A percentile compares a stretch with the other conserved stretches of the same genome.
Conservation (phyloP, 2,329 filamentous ascomycete genomes). For the Fusarium foetens region DNA sequence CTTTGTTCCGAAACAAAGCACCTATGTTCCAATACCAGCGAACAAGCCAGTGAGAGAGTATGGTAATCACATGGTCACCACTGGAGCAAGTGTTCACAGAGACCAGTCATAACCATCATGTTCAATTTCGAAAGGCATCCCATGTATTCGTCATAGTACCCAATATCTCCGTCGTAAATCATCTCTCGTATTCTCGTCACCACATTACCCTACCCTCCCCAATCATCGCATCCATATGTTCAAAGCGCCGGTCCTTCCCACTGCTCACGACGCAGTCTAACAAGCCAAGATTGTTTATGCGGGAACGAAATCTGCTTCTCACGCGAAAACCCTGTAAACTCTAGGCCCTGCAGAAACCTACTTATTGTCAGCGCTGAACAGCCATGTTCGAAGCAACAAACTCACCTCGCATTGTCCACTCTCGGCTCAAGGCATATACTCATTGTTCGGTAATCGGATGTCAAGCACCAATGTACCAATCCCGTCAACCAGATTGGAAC, state of each 20-base stretch:
- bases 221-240: neutral
- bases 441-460: conserved; percentile 82
- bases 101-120: accelerated
- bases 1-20: neutral
- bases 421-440: conserved; percentile 87
- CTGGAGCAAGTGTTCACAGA: accelerated
- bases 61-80: neutral
- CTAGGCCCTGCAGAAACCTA: conserved; percentile 68
- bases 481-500: conserved; percentile 85
- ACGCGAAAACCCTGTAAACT: conserved; percentile 82
- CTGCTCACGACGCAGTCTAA: conserved; percentile 80
- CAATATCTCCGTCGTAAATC: conserved; percentile 11
- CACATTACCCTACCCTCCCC: neutral
- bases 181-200: conserved; percentile 29
- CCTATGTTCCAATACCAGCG: too few species aligned
- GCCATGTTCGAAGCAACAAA: accelerated
- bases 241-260: conserved; percentile 78
- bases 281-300: conserved; percentile 91
- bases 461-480: conserved; percentile 86
- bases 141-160: neutral
- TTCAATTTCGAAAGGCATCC: neutral
- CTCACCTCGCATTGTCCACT: conserved; percentile 89
- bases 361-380: neutral
- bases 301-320: conserved; percentile 88
- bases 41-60: too few species aligned